These are phyloP conservation scores for Sanguinoderma infundibulare DNA, from an alignment of 1,284 basidiomycete genomes.

Conservation along the genomic window DNA sequence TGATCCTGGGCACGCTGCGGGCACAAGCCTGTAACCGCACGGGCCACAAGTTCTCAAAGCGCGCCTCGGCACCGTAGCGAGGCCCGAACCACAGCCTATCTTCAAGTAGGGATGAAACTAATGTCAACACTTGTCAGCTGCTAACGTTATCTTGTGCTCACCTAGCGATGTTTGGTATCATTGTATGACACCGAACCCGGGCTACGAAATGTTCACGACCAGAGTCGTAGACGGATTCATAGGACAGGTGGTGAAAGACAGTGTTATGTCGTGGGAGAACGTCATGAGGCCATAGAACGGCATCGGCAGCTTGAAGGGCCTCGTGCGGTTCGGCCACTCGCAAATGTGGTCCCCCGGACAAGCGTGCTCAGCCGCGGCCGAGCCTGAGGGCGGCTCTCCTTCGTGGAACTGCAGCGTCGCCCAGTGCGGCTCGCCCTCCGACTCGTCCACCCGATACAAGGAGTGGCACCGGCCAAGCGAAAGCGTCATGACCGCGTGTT, in stretches of 20 bases:
- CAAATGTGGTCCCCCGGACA: not conserved
- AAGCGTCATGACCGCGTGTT: not conserved
- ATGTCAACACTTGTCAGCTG: not conserved
- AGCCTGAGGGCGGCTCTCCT: not conserved
- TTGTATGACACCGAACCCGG: no score
- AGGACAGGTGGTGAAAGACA: not conserved
- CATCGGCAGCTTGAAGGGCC: not conserved
- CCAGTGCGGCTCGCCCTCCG: not conserved
- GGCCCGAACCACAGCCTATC: not conserved
- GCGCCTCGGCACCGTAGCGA: no score
- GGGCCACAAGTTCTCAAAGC: not conserved
- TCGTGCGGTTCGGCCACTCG: not conserved
- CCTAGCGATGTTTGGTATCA: not conserved
- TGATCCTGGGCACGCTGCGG: no score
- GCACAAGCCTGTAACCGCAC: not conserved
- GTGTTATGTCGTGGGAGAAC: not conserved
- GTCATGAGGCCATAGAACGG: not conserved
- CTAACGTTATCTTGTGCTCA: not conserved
- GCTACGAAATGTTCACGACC: not conserved
- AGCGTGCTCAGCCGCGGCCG: not conserved
- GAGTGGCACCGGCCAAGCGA: slow-evolving; percentile 1
- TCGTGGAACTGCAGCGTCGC: not conserved
- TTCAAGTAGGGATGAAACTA: not conserved
- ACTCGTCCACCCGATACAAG: not conserved
- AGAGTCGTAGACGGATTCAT: not conserved